These are phyloP conservation scores for Neurospora sp. DNA, from an alignment of 495 filamentous ascomycete species.

Conservation along the genomic window DNA sequence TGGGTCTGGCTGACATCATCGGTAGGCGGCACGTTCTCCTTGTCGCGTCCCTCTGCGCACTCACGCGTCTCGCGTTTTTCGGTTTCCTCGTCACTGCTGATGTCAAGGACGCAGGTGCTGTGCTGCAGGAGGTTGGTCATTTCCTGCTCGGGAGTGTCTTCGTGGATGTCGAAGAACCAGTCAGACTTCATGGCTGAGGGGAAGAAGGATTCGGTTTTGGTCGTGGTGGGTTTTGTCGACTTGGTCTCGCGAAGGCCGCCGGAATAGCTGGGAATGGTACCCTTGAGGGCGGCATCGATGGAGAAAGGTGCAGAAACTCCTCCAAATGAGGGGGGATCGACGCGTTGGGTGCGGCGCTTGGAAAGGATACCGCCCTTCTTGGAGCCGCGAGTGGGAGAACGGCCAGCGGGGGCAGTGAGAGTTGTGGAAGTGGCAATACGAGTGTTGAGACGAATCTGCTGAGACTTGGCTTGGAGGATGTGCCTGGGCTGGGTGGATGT, in stretches of 20 bases:
- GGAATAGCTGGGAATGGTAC: slow-evolving; percentile 50
- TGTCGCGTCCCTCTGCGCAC: slow-evolving; percentile 52
- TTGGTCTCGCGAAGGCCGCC: slow-evolving; percentile 17
- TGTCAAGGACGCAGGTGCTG: slow-evolving; percentile 74
- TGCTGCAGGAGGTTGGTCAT: slow-evolving; percentile 88
- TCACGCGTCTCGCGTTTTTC: slow-evolving; percentile 45
- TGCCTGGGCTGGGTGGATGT: slow-evolving; percentile 25
- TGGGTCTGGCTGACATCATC: slow-evolving; percentile 46
- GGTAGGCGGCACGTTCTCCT: slow-evolving; percentile 85
- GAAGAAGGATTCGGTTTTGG: slow-evolving; percentile 9
- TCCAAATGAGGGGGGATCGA: slow-evolving; percentile 46
- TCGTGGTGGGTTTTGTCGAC: not conserved
- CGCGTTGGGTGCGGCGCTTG: slow-evolving; percentile 48
- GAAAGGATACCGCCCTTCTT: slow-evolving; percentile 48
- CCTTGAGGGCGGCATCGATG: slow-evolving; percentile 65
- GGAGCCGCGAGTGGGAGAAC: slow-evolving; percentile 47
- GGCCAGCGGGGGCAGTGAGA: slow-evolving; percentile 47
- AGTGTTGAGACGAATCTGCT: slow-evolving; percentile 32
- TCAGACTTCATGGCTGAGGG: slow-evolving; percentile 39
- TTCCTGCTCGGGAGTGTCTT: slow-evolving; percentile 81
- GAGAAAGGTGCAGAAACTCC: slow-evolving; percentile 51
- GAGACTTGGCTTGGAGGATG: slow-evolving; percentile 37
- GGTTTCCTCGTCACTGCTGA: slow-evolving; percentile 59
- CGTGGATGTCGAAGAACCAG: slow-evolving; percentile 93
- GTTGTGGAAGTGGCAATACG: slow-evolving; percentile 32